Base-by-base conservation (phyloP, 2,329 filamentous ascomycete species). In the Sporothrix inflata region DNA sequence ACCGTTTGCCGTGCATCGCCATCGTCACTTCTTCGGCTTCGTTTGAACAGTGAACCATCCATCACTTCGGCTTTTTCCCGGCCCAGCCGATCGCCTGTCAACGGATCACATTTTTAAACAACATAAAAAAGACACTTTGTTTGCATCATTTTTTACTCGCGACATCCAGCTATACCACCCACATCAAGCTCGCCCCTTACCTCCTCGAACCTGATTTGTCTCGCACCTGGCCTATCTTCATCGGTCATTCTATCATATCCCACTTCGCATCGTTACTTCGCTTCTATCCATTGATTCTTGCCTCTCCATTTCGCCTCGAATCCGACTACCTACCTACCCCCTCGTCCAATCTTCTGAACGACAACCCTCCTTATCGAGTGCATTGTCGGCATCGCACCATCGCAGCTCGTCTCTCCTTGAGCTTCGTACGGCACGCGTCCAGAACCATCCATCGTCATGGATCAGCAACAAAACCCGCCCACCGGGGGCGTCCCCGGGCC, bases 401-500 rank as follows among this genome's bases (percentile, higher is more conserved):
- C 53, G 8, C 6, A 49, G 30, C 34, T 55, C 16, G 12, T 63
- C n/a, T 69, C n/a, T 55, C 21, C 68, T 63, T 38, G 30, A 12
- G 65, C 42, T 65, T 71, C 45, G 16, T 27, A 12, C 47, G 21
- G 49, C 16, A 38, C n/a, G 14, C 21, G 19, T 47, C 40, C 63
- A 66, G 14, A 11, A 27, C 24, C 11, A 14, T 47, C 38, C 24
- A 34, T 66, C 85, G 81, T 76, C 81, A 92, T 92, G 90, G 90
- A 90, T 80, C 89, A 90, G 81, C 87, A 90, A 82, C 87, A 88
- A 77, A 27, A 81, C 75, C 84, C 83, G 79, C 83, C 83, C 79
- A 40, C 55, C 19, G 70, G 68, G 30, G 88, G 88, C 79, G 87
- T 90, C 74, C 85, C 85, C 81, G 94, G 94, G 78, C 93, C 93